Conservation (phyloP, 2,329 filamentous ascomycete species). For the Madurella fahalii region DNA sequence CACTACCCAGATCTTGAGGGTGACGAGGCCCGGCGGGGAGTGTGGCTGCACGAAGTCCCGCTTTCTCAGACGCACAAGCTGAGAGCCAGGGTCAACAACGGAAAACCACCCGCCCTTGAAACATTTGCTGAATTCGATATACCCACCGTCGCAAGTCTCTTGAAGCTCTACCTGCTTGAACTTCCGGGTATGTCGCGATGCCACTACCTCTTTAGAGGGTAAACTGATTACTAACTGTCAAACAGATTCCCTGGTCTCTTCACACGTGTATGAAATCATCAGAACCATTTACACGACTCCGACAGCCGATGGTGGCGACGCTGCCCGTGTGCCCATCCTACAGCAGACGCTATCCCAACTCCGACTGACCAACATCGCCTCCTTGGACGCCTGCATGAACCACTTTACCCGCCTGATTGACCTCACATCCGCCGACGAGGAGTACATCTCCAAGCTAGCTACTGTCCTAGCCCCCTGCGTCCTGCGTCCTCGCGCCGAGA, state of each 20-base stretch:
- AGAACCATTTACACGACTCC: slow-evolving; percentile 92
- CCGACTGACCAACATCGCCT: slow-evolving; percentile 94
- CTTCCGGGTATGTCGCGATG: slow-evolving; percentile 68
- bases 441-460: slow-evolving; percentile 72
- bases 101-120: slow-evolving; percentile 72
- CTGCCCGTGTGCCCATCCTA: slow-evolving; percentile 79
- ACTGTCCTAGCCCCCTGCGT: slow-evolving; percentile 77
- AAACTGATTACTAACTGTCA: slow-evolving; percentile 25
- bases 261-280: slow-evolving; percentile 97
- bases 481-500: slow-evolving; percentile 80
- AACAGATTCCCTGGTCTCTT: slow-evolving; percentile 92
- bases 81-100: slow-evolving; percentile 78
- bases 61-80: slow-evolving; percentile 80
- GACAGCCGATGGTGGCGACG: slow-evolving; percentile 69
- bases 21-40: slow-evolving; percentile 83
- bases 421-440: slow-evolving; percentile 89
- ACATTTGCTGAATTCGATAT: slow-evolving; percentile 85
- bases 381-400: slow-evolving; percentile 96
- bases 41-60: slow-evolving; percentile 93
- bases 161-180: slow-evolving; percentile 93
- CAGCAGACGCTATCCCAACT: slow-evolving; percentile 95
- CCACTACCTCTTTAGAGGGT: not conserved
- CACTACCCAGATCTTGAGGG: slow-evolving; percentile 97
- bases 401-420: slow-evolving; percentile 97
- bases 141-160: slow-evolving; percentile 83